Evolutionary conservation across 106 monocot species (phyloP), one percentile per base, ranked within the genome.

Genomic region (Triglochin maritima): DNA sequence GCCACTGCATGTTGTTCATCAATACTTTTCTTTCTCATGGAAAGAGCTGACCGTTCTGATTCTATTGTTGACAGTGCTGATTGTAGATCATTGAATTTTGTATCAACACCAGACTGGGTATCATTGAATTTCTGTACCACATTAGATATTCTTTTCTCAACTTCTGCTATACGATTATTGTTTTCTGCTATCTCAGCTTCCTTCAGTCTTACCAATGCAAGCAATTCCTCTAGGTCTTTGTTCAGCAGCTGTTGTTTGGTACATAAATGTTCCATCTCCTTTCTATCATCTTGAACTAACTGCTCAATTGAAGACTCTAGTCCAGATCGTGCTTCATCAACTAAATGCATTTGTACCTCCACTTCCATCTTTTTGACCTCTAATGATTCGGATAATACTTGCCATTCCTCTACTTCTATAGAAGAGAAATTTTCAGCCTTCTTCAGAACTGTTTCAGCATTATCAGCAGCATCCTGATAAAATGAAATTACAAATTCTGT

Each of bases 111-210:
- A 55, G 79, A 78, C 58, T 76, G 81, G 29, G 86, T 68, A n/a
- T 65, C 79, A 65, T 79, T 65, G 69, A 91, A 98, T 41, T 82
- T 63, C 17, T 80, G 79, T 7, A 71, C 76, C 14, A 82, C 86
- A 66, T 64, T 49, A 69, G 78, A 84, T 45, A 98, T 88, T 71
- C 70, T 83, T 56, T 72, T 70, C 57, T 98, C 88, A 64, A 86
- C 83, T 69, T 81, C 77, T 50, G 79, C 75, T 17, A 98, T 91
- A 65, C 79, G 72, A 57, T 65, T 46, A 50, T 86, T 75, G 76
- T 88, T 91, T 49, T 88, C 80, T 63, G 72, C 74, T 73, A 98
- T 91, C 67, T 96, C 86, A 50, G 69, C 72, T 77, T 98, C 85
- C 72, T 98, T 98, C 74, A 88, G 64, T 71, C 62, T 83, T 3